Conservation (phyloP, 2,329 filamentous ascomycete species). For the Claviceps sp. region DNA sequence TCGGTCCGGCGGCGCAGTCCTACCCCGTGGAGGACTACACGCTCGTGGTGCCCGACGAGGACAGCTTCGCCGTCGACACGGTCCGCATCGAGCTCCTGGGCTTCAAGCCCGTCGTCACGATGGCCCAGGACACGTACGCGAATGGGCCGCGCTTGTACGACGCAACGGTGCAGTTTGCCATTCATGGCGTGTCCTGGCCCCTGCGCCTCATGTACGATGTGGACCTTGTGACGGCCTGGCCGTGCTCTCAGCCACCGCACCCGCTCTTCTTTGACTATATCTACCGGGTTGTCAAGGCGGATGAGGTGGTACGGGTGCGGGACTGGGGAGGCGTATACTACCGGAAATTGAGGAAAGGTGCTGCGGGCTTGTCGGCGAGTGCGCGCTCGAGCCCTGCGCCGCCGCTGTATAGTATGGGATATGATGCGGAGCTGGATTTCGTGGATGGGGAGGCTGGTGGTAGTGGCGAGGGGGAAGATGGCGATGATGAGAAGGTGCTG, state of each 20-base stretch:
- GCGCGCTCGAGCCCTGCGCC: conserved; percentile 22
- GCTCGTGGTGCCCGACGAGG: conserved; percentile 42
- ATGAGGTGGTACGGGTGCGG: conserved; percentile 50
- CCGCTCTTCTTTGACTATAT: conserved; percentile 61
- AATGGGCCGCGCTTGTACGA: conserved; percentile 38
- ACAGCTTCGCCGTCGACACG: conserved; percentile 46
- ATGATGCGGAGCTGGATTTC: conserved; percentile 9
- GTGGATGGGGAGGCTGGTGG: conserved; percentile 29
- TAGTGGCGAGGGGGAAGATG: conserved; percentile 22
- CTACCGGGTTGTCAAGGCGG: conserved; percentile 44
- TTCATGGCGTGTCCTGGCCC: conserved; percentile 50
- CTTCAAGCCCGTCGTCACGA: conserved; percentile 34
- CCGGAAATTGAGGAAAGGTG: conserved; percentile 9
- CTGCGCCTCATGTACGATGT: conserved; percentile 50
- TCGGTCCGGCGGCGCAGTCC: conserved; percentile 47
- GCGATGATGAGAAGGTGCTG: conserved; percentile 51
- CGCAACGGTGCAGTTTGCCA: conserved; percentile 49
- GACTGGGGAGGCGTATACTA: conserved; percentile 47
- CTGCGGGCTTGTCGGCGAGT: conserved; percentile 12
- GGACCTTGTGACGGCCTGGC: conserved; percentile 51
- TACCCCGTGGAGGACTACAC: conserved; percentile 58
- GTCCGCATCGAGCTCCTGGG: conserved; percentile 57
- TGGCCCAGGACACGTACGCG: conserved; percentile 10
- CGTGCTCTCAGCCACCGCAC: conserved; percentile 50
- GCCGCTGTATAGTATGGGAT: conserved; percentile 8